Evolutionary conservation across 176 grass and related monocot genomes (phyloP).

Genomic region (Alopecurus myosuroides): DNA sequence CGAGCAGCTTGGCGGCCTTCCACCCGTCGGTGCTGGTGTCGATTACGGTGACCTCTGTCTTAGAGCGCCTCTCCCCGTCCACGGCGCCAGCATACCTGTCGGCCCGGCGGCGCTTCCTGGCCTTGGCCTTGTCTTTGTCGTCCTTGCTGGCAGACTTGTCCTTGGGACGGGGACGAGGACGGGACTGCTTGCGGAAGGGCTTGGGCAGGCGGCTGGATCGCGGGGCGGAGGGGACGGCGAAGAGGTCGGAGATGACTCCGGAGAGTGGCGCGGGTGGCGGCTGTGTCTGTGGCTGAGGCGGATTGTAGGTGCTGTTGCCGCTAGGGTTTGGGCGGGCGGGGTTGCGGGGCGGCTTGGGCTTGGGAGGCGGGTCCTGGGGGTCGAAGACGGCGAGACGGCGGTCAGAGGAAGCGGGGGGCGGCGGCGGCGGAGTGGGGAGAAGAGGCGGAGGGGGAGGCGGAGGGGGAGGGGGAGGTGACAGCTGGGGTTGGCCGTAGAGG

Average conservation of each 20-base stretch:
- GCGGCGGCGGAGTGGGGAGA: constrained; percentile 20
- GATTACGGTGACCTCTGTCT: constrained; percentile 77
- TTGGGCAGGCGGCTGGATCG: constrained; percentile 27
- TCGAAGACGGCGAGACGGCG: neutral
- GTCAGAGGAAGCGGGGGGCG: constrained; percentile 17
- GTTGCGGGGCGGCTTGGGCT: constrained; percentile 17
- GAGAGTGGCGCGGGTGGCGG: neutral
- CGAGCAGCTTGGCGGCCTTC: constrained; percentile 63
- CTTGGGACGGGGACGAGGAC: constrained; percentile 30
- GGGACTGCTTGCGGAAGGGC: constrained; percentile 46
- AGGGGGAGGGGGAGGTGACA: neutral
- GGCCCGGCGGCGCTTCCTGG: constrained; percentile 21
- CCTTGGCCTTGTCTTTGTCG: constrained; percentile 26
- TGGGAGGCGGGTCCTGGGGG: neutral
- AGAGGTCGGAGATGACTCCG: constrained; percentile 53
- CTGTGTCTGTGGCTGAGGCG: neutral
- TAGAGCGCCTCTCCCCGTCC: constrained; percentile 20
- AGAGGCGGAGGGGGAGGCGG: constrained; percentile 9
- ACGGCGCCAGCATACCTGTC: constrained; percentile 6
- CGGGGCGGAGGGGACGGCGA: constrained; percentile 51
- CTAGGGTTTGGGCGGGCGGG: constrained; percentile 43
- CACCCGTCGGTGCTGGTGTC: constrained; percentile 73
- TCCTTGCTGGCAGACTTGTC: neutral
- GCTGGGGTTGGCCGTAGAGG: constrained; percentile 19
- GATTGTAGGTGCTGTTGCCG: neutral